Evolutionary conservation across 805 yeast genomes (phyloP).

Genomic region (Saturnispora saitoi): DNA sequence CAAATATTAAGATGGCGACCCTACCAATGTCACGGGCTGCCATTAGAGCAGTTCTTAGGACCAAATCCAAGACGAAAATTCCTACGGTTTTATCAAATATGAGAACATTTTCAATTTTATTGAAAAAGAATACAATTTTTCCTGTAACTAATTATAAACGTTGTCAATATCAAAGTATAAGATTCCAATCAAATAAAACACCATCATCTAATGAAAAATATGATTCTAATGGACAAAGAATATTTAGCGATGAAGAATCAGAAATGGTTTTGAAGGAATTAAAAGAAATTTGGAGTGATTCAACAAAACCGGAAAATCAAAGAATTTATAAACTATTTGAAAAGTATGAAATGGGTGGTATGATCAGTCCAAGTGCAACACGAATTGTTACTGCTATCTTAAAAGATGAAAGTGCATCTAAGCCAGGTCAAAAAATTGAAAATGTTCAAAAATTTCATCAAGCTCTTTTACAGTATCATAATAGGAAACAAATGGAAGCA

Average conservation of each 20-base stretch:
- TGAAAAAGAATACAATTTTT: neutral
- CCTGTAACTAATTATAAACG: neutral
- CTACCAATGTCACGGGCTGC: neutral
- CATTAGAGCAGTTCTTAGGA: neutral
- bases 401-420: slow-evolving; percentile 19
- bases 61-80: neutral
- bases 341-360: slow-evolving; percentile 26
- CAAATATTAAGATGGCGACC: slow-evolving; percentile 3
- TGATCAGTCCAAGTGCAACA: slow-evolving; percentile 24
- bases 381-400: slow-evolving; percentile 22
- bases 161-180: neutral
- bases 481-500: slow-evolving; percentile 21
- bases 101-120: neutral
- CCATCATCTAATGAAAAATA: slow-evolving; percentile 12
- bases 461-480: slow-evolving; percentile 24
- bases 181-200: slow-evolving; percentile 13
- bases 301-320: slow-evolving; percentile 14
- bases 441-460: slow-evolving; percentile 27
- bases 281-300: slow-evolving; percentile 23
- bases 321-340: slow-evolving; percentile 18
- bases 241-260: slow-evolving; percentile 24
- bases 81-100: neutral
- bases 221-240: slow-evolving; percentile 23
- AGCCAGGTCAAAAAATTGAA: slow-evolving; percentile 25
- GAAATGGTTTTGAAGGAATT: slow-evolving; percentile 17